These are phyloP conservation scores for Cutaneotrichosporon sp. DNA, from an alignment of 1,284 basidiomycete species.

Conservation along the genomic window DNA sequence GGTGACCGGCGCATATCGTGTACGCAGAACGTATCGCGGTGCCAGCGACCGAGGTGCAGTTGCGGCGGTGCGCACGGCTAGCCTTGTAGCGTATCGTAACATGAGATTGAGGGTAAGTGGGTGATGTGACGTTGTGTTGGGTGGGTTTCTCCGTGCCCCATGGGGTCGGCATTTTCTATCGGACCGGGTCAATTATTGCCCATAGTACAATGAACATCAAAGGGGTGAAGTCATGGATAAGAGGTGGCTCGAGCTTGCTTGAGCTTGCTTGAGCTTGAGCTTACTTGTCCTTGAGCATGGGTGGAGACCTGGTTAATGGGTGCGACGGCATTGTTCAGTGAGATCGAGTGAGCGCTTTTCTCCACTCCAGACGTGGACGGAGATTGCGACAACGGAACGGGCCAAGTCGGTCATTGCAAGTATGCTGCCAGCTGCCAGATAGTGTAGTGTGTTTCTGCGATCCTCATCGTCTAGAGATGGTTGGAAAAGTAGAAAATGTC, in stretches of 20 bases:
- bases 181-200: background rate
- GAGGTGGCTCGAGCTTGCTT: background rate
- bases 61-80: background rate
- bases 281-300: background rate
- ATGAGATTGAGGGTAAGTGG: background rate
- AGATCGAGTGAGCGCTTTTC: background rate
- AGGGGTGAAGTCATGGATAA: background rate
- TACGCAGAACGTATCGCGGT: background rate
- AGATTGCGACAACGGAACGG: background rate
- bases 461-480: background rate
- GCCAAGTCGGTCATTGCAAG: background rate
- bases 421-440: background rate
- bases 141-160: slow-evolving; percentile 4
- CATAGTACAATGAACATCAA: background rate
- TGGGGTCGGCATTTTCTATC: slow-evolving; percentile 5
- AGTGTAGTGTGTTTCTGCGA: background rate
- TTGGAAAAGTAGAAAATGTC: background rate
- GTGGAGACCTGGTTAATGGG: background rate
- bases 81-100: background rate
- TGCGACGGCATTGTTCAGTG: background rate
- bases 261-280: background rate
- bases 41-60: background rate
- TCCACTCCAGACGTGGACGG: background rate
- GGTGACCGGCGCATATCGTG: background rate
- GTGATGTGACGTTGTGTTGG: background rate